Base-by-base conservation (phyloP, 2,329 filamentous ascomycete species). In the Madurella fahalii region DNA sequence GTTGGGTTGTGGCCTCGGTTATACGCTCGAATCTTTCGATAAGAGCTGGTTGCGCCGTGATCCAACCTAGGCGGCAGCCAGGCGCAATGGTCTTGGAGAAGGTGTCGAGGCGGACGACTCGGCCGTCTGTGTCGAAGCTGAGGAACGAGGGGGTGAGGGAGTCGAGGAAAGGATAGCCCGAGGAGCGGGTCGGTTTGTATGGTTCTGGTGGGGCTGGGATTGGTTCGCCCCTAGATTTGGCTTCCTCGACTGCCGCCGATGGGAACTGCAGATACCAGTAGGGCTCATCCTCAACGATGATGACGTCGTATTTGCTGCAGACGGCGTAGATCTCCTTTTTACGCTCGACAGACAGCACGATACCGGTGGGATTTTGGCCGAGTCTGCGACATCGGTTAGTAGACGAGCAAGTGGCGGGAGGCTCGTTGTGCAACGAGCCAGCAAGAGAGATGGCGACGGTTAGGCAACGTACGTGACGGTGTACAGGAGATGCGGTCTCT, bases 211-310 rank as follows among this genome's bases (percentile, higher is more conserved):
- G 8, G 31, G 54, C 64, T 45, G 68, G 68, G 51, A 62, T 63
- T 44, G 65, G 71, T 37, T 68, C 61, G 50, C 69, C 68, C 40
- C 77, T 70, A 16, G 78, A 75, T 64, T 77, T 75, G 63, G 81
- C 75, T 66, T 82, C 74, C 46, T 72, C 71, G 25, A 67, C 45
- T 50, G 75, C 80, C 0, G 88, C 85, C 0, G 88, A 88, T 0
- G 90, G 90, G 70, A 83, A 96, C 69, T 96, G 93, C 9, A 97
- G 78, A 69, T 94, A 93, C 89, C 90, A 96, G 74, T 96, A 96
- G 5, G 93, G 93, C 59, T 96, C 92, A 64, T 97, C 93, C 71
- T 97, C 93, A 58, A 95, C 74, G 61, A 96, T 96, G 65, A 96
- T 82, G 59, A 96, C 81, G 69, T 96, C 91, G 72, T 90, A 95